Evolutionary conservation across 495 filamentous ascomycete genomes (phyloP).

Genomic region (Podospora pseudocomata): DNA sequence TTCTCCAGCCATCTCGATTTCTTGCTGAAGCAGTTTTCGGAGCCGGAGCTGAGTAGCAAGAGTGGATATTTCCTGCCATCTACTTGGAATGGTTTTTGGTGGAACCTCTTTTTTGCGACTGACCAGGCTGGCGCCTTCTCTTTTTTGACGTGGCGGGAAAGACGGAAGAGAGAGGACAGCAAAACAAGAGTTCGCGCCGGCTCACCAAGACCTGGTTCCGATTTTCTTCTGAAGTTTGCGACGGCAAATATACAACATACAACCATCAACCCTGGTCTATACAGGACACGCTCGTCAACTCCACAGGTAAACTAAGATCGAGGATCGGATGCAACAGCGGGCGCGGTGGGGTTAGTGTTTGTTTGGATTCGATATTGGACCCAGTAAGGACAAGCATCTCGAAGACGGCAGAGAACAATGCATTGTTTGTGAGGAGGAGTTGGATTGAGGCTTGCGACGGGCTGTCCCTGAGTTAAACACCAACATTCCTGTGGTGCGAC

Average conservation of each 20-base stretch:
- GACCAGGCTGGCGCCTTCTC: background rate
- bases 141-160: background rate
- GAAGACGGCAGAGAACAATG: background rate
- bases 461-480: background rate
- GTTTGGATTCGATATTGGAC: background rate
- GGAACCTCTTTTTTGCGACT: background rate
- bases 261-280: background rate
- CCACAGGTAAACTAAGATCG: background rate
- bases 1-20: conserved; percentile 1
- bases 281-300: background rate
- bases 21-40: background rate
- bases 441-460: no score
- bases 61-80: background rate
- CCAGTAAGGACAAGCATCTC: background rate
- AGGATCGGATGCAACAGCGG: background rate
- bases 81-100: background rate
- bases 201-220: background rate
- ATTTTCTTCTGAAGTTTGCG: background rate
- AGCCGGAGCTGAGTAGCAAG: background rate
- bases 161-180: background rate
- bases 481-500: background rate
- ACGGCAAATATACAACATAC: background rate
- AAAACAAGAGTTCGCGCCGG: background rate
- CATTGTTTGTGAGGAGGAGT: background rate
- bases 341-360: background rate